phyloP scores from a whole-genome alignment of 352 stramenopile species.

The Pythium chondricola region DNA sequence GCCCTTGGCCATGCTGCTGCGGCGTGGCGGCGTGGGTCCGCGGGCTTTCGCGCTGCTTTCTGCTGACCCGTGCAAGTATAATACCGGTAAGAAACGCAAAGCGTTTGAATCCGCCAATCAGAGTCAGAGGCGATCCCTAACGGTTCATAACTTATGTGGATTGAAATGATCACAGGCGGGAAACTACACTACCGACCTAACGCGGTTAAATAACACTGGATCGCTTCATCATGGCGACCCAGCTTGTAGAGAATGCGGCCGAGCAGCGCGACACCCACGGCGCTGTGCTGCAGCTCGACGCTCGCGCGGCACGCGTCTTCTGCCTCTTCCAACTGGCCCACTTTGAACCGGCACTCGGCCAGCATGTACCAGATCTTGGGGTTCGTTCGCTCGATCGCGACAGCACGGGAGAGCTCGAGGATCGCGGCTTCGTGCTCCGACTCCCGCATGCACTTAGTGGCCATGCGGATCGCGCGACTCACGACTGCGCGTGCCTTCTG shows the following conservation, averaged over 20 bases:
- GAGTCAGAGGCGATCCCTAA: too few relatives aligned
- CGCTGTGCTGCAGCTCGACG: slow-evolving; percentile 19
- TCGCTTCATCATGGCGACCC: slow-evolving; percentile 20
- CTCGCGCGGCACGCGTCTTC: slow-evolving; percentile 23
- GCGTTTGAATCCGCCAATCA: too few relatives aligned
- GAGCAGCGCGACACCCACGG: slow-evolving; percentile 12
- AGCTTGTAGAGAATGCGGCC: slow-evolving; percentile 17
- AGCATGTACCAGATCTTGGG: slow-evolving; percentile 25
- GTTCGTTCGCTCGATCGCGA: slow-evolving; percentile 21
- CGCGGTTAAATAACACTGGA: slow-evolving; percentile 26
- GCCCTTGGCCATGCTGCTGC: slow-evolving; percentile 22
- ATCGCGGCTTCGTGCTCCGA: slow-evolving; percentile 21
- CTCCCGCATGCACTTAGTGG: slow-evolving; percentile 6
- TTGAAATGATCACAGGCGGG: too few relatives aligned
- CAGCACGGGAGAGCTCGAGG: slow-evolving; percentile 18
- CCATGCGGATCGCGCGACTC: slow-evolving; percentile 12
- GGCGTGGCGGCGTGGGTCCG: slow-evolving; percentile 1
- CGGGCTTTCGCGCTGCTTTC: not conserved
- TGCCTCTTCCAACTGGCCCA: slow-evolving; percentile 15
- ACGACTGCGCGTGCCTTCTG: slow-evolving; percentile 16
- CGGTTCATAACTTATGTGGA: slow-evolving; percentile 16
- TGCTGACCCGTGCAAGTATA: slow-evolving; percentile 13
- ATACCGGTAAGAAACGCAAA: too few relatives aligned
- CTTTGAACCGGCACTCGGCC: slow-evolving; percentile 17
- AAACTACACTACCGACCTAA: slow-evolving; percentile 19